phyloP scores from a whole-genome alignment of 2,329 filamentous ascomycete species.

The Mycosphaerelloides madeirae region DNA sequence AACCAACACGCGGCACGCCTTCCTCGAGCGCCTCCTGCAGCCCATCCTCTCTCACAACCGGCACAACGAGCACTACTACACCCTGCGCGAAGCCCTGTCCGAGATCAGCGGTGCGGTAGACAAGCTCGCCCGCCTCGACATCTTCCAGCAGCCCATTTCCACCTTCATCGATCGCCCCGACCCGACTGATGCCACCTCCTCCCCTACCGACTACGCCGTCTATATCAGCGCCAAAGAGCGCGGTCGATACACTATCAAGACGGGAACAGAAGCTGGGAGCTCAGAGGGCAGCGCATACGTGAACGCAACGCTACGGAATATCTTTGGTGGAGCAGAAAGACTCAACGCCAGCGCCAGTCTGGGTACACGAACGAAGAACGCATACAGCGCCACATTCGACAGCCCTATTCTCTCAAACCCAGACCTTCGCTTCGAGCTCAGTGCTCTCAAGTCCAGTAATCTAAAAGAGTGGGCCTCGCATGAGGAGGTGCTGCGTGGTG shows the following conservation, averaged over 20 bases:
- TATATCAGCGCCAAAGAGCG: conserved; percentile 74
- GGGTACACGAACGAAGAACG: conserved; percentile 84
- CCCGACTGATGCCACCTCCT: conserved; percentile 62
- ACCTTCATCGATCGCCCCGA: conserved; percentile 76
- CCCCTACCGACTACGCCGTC: conserved; percentile 74
- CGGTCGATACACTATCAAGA: conserved; percentile 80
- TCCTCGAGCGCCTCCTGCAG: conserved; percentile 75
- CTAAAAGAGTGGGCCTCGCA: conserved; percentile 92
- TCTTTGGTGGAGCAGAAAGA: conserved; percentile 90
- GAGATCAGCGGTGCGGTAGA: conserved; percentile 66
- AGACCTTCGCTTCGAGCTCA: conserved; percentile 70
- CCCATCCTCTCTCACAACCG: conserved; percentile 66
- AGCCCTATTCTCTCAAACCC: conserved; percentile 81
- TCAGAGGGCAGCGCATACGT: conserved; percentile 90
- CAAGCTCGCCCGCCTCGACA: conserved; percentile 76
- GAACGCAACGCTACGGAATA: conserved; percentile 80
- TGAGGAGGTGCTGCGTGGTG: conserved; percentile 80
- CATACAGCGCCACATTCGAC: conserved; percentile 82
- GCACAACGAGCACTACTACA: conserved; percentile 51
- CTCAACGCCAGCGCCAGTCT: conserved; percentile 81
- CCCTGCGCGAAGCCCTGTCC: conserved; percentile 70
- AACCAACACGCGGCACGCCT: conserved; percentile 72
- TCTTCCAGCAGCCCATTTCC: conserved; percentile 78
- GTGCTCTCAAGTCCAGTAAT: conserved; percentile 73
- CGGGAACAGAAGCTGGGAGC: conserved; percentile 89